Percentiles rank a stretch among this genome's conserved stretches.
These are phyloP conservation scores for Aspergillus sp. DNA, from an alignment of 2,329 filamentous ascomycete species.

Conservation along the genomic window DNA sequence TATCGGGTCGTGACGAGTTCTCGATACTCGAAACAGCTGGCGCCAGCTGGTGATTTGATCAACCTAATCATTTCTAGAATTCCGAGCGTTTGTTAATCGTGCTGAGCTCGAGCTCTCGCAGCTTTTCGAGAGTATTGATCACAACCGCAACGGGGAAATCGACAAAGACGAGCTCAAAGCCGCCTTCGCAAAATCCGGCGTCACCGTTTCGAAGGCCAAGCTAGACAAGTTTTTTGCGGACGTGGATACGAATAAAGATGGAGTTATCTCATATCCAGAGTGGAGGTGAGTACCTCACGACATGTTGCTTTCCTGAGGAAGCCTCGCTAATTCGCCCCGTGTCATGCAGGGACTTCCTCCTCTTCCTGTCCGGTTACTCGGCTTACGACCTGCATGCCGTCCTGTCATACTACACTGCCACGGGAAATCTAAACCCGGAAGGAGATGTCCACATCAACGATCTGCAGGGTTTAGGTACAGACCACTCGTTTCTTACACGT, in stretches of 20 bases:
- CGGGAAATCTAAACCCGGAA: conserved; percentile 86
- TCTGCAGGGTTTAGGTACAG: conserved; percentile 88
- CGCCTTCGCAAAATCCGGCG: conserved; percentile 75
- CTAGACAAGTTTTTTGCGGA: conserved; percentile 84
- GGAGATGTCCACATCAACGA: conserved; percentile 94
- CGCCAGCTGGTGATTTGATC: conserved; percentile 19
- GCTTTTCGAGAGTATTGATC: conserved; percentile 85
- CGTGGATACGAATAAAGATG: conserved; percentile 86
- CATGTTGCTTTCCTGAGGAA: conserved; percentile 1
- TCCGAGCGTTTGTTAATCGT: conserved; percentile 80
- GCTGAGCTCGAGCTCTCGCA: conserved; percentile 80
- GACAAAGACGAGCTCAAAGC: conserved; percentile 79
- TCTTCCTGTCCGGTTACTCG: conserved; percentile 74
- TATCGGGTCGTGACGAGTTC: conserved; percentile 11
- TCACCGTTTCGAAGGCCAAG: conserved; percentile 74
- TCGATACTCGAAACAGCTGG: conserved; percentile 16
- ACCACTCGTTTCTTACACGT: conserved; percentile 42
- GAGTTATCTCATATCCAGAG: conserved; percentile 84
- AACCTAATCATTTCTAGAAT: conserved; percentile 61
- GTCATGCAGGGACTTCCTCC: conserved; percentile 74
- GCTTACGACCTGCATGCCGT: conserved; percentile 70
- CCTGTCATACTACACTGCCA: conserved; percentile 86
- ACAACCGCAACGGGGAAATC: conserved; percentile 78
- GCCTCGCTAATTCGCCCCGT: conserved; percentile 12
- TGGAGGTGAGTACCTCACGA: conserved; percentile 72